Base-by-base conservation (phyloP, 306 rosid species). In the Benincasa hispida region DNA sequence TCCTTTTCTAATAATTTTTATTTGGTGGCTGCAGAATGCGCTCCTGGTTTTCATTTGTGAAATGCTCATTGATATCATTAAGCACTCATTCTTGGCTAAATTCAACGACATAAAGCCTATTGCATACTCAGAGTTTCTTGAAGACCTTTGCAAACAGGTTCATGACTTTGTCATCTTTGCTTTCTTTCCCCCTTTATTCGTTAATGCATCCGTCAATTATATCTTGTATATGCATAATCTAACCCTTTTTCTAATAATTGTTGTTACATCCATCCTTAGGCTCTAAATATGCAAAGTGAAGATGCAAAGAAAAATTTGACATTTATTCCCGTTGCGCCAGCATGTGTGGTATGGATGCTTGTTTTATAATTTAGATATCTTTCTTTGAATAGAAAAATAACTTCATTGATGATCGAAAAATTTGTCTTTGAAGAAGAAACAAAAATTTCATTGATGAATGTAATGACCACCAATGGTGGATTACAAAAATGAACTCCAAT, bases 81-180 rank as follows among this genome's bases (percentile, higher is more conserved):
- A 94, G 82, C 99, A 94, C 80, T 94, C 99, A 9, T 92, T 94
- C 87, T 85, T 94, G 80, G 99, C 96, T 37, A 94, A 94, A 80
- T 94, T 94, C 85, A 94, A 94, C 77, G 95, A 83, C 76, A 87
- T 94, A 66, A 94, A 88, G 84, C 99, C 99, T 81, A 94, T 84
- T 51, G 86, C 86, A 39, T 94, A 89, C 80, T 92, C 97, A 0
- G 99, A 94, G 85, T 94, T 92, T 78, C 99, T 92, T 54, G 99
- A 94, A 91, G 97, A 94, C 82, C 87, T 94, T 22, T 94, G 99
- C 81, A 84, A 89, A 77, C 99, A 94, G 97, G 97, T 94, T 85
- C 74, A 39, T 75, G 47, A 21, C 56, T 79, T 86, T 77, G 18
- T 55, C 58, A 76, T 22, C 32, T 73, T n/a, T 53, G 47, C n/a